Conservation (phyloP, 148 eudicot species). For the Rhododendron vialii region DNA sequence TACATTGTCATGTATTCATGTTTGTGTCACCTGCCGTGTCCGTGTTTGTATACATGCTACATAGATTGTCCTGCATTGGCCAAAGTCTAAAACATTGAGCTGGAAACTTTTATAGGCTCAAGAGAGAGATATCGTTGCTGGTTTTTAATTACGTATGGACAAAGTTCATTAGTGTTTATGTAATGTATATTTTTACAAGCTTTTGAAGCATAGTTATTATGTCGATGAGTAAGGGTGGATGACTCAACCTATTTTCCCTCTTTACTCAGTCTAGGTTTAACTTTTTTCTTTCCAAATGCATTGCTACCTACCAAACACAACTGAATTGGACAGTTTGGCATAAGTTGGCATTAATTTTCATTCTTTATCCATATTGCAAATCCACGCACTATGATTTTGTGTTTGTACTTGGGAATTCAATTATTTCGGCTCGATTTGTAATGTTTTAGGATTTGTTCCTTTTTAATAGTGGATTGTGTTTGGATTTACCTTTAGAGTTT, state of each 20-base stretch:
- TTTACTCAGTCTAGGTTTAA: background rate
- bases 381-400: background rate
- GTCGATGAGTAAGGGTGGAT: background rate
- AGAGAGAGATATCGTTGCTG: background rate
- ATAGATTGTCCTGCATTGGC: background rate
- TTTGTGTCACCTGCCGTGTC: too few species aligned
- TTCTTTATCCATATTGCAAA: background rate
- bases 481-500: background rate
- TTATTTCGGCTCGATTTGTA: background rate
- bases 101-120: background rate
- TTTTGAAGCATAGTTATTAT: background rate
- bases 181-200: background rate
- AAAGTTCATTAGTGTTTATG: background rate
- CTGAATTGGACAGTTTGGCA: background rate
- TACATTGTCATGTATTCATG: background rate
- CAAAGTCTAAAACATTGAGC: background rate
- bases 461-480: background rate
- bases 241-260: background rate
- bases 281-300: background rate
- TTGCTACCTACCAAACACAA: background rate
- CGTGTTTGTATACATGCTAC: background rate
- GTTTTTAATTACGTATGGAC: background rate
- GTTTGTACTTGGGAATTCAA: background rate
- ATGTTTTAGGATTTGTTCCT: background rate
- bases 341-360: background rate